Evolutionary conservation across 2,329 filamentous ascomycete species (phyloP).

Genomic region (Exserohilum rostratum): DNA sequence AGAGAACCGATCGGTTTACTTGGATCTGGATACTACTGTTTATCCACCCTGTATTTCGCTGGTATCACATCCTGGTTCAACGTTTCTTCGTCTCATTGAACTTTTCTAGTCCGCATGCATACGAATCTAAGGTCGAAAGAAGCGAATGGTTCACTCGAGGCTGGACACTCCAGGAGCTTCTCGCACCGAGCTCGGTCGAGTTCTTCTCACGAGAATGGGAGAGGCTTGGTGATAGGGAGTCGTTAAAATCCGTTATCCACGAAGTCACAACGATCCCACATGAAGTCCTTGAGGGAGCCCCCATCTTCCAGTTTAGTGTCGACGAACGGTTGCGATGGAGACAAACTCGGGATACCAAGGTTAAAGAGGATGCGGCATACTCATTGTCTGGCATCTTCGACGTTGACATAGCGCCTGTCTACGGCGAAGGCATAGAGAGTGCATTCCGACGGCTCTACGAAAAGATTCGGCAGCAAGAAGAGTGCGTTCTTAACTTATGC

Average conservation of each 20-base stretch:
- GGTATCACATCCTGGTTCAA: too few relatives aligned
- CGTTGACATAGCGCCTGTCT: not conserved
- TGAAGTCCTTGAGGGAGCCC: not conserved
- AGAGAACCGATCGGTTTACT: too few relatives aligned
- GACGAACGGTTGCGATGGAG: not conserved
- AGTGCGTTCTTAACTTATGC: too few relatives aligned
- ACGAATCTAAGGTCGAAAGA: too few relatives aligned
- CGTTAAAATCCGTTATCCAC: not conserved
- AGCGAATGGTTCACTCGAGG: too few relatives aligned
- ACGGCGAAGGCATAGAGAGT: too few relatives aligned
- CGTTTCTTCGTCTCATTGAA: too few relatives aligned
- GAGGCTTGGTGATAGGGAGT: not conserved
- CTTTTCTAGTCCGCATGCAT: too few relatives aligned
- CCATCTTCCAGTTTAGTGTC: not conserved
- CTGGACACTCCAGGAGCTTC: too few relatives aligned
- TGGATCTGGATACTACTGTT: too few relatives aligned
- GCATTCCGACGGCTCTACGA: not conserved
- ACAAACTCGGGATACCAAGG: not conserved
- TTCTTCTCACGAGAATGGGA: not conserved
- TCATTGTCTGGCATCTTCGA: not conserved
- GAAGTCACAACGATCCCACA: not conserved
- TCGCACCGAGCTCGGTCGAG: not conserved
- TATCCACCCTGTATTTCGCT: too few relatives aligned
- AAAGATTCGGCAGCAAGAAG: too few relatives aligned
- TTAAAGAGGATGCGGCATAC: not conserved